Evolutionary conservation across 148 eudicot genomes (phyloP), one percentile per base, ranked within the genome.

Genomic region (Simmondsia chinensis): DNA sequence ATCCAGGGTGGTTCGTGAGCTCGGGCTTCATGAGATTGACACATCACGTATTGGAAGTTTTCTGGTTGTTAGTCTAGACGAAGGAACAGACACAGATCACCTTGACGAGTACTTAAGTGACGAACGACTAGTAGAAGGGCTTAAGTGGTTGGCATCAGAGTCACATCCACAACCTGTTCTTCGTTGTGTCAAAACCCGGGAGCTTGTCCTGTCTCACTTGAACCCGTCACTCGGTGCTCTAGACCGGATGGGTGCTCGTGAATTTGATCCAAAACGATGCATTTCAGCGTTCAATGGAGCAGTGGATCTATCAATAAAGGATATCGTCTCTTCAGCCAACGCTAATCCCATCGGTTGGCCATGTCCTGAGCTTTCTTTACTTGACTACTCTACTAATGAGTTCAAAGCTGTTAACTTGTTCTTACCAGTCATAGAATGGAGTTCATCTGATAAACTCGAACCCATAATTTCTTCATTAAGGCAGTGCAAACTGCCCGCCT

Each of bases 381-480:
- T 91, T 22, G 78, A 74, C 25, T 26, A 72, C 20, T 59, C 61
- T 24, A 59, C 73, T 41, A 43, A 64, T 26, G 97, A 79, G 54
- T 56, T 34, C 38, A 48, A 52, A 61, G 63, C 56, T n/a, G 72
- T 71, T 27, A 61, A 59, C 39, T 43, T 46, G 25, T 63, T 72
- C 52, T 64, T 91, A 53, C 99, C 99, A 0, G 56, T 41, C 18
- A 43, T 71, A 33, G 89, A 94, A 38, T 91, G 99, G 99, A 86
- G 83, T 64, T 74, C 83, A 20, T 33, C 73, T 30, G 68, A 63
- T 33, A 69, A 61, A 66, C 64, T 80, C 9, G 74, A 71, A 45
- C 61, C 69, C 23, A 51, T 79, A 23, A 36, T 60, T 9, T 49
- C 61, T 48, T 72, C 73, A 37, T 46, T 86, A 60, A 52, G 55